phyloP scores from a whole-genome alignment of 2,329 filamentous ascomycete species.

The Pseudogymnoascus pannorum region DNA sequence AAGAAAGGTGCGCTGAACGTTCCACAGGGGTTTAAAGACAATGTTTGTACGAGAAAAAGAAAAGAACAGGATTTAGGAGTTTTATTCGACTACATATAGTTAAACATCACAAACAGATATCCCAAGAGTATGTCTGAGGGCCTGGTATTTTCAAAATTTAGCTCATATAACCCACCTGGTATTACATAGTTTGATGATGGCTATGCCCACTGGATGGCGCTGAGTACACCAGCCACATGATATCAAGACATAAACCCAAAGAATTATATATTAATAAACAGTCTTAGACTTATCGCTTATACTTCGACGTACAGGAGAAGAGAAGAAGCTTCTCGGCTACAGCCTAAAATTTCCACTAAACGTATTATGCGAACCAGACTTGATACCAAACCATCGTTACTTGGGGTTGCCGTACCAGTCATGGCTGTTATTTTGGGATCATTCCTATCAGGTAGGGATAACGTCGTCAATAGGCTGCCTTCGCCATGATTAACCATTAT shows the following conservation, averaged over 20 bases:
- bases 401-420: neutral
- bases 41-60: neutral
- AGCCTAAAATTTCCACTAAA: neutral
- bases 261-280: neutral
- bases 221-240: neutral
- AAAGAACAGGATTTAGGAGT: neutral
- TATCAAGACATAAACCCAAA: neutral
- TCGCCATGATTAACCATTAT: neutral
- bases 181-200: neutral
- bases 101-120: too few species aligned
- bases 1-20: neutral
- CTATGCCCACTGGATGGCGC: neutral
- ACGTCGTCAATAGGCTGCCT: neutral
- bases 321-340: neutral
- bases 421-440: constrained; percentile 4
- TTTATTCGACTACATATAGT: neutral
- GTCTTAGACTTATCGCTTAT: neutral
- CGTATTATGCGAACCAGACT: neutral
- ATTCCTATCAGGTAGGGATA: constrained; percentile 5
- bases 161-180: too few species aligned
- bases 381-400: neutral
- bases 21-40: neutral
- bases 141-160: too few species aligned
- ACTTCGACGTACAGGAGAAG: neutral
- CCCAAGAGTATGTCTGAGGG: too few species aligned